These are phyloP conservation scores for Botryotinia calthae DNA, from an alignment of 2,329 filamentous ascomycete species.

Conservation along the genomic window DNA sequence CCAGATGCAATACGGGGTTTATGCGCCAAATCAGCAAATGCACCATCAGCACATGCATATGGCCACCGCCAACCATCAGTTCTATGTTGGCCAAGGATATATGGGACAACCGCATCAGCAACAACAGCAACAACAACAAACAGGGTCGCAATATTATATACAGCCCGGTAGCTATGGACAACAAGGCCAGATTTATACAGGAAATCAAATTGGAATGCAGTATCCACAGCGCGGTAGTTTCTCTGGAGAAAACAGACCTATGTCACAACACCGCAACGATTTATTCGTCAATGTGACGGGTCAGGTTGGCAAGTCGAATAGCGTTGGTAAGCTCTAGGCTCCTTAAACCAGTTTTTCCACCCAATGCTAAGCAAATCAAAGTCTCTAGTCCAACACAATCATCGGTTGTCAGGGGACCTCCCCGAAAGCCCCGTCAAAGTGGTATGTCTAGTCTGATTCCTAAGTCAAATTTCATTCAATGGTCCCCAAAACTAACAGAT, in stretches of 20 bases:
- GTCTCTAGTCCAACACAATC: constrained; percentile 40
- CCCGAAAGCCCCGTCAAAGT: constrained; percentile 58
- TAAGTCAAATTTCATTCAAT: not conserved
- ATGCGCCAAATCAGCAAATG: constrained; percentile 27
- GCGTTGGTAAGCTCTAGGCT: constrained; percentile 34
- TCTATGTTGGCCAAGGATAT: constrained; percentile 32
- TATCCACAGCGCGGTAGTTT: constrained; percentile 28
- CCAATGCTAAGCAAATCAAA: constrained; percentile 26
- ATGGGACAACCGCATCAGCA: constrained; percentile 26
- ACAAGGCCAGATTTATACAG: constrained; percentile 31
- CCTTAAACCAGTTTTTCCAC: not conserved
- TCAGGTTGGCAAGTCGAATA: constrained; percentile 23
- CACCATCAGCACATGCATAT: constrained; percentile 25
- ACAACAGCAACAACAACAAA: constrained; percentile 28
- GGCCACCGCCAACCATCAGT: constrained; percentile 26
- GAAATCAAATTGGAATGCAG: constrained; percentile 22
- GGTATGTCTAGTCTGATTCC: constrained; percentile 45
- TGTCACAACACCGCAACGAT: constrained; percentile 24
- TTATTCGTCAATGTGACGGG: constrained; percentile 22
- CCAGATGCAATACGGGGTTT: constrained; percentile 33
- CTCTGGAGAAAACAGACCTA: constrained; percentile 26
- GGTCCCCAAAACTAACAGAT: not conserved
- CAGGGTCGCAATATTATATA: constrained; percentile 29
- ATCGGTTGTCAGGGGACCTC: constrained; percentile 51
- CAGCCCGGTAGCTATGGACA: constrained; percentile 31